Base-by-base conservation (phyloP, 805 yeast genomes). In the Candida stauntonica region DNA sequence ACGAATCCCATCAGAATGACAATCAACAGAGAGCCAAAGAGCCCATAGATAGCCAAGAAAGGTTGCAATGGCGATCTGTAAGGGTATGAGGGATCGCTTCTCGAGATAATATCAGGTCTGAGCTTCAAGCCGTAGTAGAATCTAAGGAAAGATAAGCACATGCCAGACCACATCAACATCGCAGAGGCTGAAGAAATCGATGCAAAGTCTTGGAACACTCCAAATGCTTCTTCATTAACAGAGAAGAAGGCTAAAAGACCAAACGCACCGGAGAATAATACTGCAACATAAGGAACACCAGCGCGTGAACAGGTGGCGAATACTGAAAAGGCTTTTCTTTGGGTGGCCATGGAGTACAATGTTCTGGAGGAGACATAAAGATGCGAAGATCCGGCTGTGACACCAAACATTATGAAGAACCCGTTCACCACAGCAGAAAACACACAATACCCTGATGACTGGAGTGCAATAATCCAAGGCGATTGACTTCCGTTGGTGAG, bases 221-320 rank as follows among this genome's bases (percentile, higher is more conserved):
- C 60, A 13, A 82, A 73, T 0, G 88, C 79, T 27, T 67, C 58
- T 38, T 72, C 66, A 31, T 75, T 69, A 5, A 81, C 77, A 3
- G 85, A 73, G 17, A 82, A 54, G 55, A 66, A 83, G 0, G 87
- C 73, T 26, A 83, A 59, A 3, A 76, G 53, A 0, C 86, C 83
- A 54, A 84, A 75, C 1, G 68, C 34, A 3, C 80, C 79, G 0
- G 88, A 70, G 42, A 79, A 73, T 24, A 82, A 45, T 2, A 85
- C 88, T 3, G 89, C 66, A 42, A 68, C 63, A 53, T 81, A 83
- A 0, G 95, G 94, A 7, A 81, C 82, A 3, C 94, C 95, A 19
- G 61, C 58, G 21, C 67, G 64, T 30, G 77, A 72, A 52, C 93
- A 82, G 20, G 61, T 58, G 0, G 80, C 65, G 51, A 85, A 77